Conservation (phyloP, 257 asterid genomes). For the Scutellaria barbata region DNA sequence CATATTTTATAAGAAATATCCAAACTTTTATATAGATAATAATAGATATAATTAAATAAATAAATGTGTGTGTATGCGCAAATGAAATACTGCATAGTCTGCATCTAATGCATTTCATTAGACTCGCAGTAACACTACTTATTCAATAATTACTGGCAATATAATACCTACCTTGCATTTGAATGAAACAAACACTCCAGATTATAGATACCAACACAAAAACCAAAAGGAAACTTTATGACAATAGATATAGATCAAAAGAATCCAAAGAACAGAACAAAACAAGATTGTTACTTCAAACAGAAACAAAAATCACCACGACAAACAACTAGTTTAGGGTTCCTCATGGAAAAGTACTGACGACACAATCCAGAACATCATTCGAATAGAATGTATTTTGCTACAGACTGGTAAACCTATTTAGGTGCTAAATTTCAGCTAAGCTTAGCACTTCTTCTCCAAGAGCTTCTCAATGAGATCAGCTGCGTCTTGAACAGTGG, state of each 20-base stretch:
- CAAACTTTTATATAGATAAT: too few species aligned
- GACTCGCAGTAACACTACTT: not conserved
- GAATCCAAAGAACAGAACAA: conserved; percentile 32
- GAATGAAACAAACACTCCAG: too few species aligned
- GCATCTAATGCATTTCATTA: too few species aligned
- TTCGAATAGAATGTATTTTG: conserved; percentile 18
- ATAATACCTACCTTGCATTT: too few species aligned
- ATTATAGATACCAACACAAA: not conserved
- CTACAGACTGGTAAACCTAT: conserved; percentile 38
- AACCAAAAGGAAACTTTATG: not conserved
- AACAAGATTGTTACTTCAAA: conserved; percentile 33
- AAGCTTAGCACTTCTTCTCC: conserved; percentile 47
- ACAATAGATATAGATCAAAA: conserved; percentile 26
- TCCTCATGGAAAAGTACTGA: conserved; percentile 23
- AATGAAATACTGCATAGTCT: too few species aligned
- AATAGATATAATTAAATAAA: too few species aligned
- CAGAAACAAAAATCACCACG: conserved; percentile 29
- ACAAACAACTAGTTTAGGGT: conserved; percentile 31
- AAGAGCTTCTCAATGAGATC: conserved; percentile 79
- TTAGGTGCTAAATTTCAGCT: conserved; percentile 10
- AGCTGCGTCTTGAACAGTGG: conserved; percentile 92
- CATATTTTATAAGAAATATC: too few species aligned
- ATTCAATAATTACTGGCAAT: not conserved
- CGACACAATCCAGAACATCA: conserved; percentile 15
- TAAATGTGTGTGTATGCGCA: too few species aligned